Conservation (phyloP, 345 rosid genomes). For the Viola odorata region DNA sequence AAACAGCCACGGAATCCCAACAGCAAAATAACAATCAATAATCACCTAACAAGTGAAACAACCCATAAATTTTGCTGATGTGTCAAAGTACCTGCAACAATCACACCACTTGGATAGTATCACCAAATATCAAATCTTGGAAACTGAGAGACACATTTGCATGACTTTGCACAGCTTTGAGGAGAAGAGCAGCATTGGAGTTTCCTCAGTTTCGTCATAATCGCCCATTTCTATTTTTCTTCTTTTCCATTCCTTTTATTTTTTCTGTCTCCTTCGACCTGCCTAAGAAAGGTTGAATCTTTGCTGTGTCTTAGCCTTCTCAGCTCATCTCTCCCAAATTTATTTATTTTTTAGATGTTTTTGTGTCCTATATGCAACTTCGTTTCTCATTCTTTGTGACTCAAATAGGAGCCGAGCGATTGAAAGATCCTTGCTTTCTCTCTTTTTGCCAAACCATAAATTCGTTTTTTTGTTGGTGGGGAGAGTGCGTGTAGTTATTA, state of each 20-base stretch:
- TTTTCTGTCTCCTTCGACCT: conserved; percentile 18
- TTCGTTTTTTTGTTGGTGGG: neutral
- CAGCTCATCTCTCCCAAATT: neutral
- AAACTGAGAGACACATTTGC: conserved; percentile 6
- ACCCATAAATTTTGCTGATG: no score
- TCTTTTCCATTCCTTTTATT: neutral
- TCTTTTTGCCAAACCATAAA: neutral
- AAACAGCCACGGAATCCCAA: no score
- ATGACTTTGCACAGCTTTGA: neutral
- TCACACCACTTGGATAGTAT: conserved; percentile 7
- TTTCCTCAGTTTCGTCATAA: conserved; percentile 44
- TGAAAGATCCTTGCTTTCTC: conserved; percentile 22
- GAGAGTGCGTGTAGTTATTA: conserved; percentile 2
- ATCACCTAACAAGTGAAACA: no score
- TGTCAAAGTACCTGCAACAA: neutral
- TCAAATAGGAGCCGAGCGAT: conserved; percentile 9
- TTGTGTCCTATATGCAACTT: conserved; percentile 7
- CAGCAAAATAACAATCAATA: no score
- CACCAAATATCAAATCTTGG: conserved; percentile 14
- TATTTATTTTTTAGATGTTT: conserved; percentile 4
- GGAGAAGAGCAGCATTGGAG: conserved; percentile 30
- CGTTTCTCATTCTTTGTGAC: conserved; percentile 2
- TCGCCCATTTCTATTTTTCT: conserved; percentile 23
- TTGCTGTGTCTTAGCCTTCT: neutral
- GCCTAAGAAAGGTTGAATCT: conserved; percentile 33